Evolutionary conservation across 2,329 filamentous ascomycete species (phyloP), one percentile per base, ranked within the genome.

Genomic region (Trichoderma cornu-damae): DNA sequence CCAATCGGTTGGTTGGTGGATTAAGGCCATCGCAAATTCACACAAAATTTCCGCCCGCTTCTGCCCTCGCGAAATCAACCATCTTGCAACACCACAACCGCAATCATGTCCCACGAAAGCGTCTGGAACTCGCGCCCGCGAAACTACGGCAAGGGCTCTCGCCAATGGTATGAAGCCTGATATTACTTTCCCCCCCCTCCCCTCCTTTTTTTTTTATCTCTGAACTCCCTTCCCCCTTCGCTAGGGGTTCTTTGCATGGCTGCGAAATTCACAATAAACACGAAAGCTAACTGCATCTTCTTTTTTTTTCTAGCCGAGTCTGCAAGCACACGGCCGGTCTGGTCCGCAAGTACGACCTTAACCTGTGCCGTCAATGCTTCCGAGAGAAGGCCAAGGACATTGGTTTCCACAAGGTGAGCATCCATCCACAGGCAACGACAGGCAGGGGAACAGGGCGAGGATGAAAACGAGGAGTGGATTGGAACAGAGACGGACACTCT

Each of bases 61-160:
- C 48, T 59, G 65, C 65, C 62, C 62, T 68, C 66, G 65, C 67
- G 68, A 72, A 71, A 67, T 69, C 65, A 68, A 68, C 63, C 63
- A 65, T 64, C 66, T 63, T 65, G 65, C 63, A 58, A 58, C 60
- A 60, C 55, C 55, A 56, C 55, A 58, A 70, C 69, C 72, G 74
- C 72, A 73, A 82, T 71, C 69, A 84, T 82, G 81, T 82, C 79
- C 80, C 82, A 83, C 91, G 93, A 97, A 84, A 91, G 88, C 75
- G 91, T 97, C 81, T 99, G 93, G 92, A 96, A 95, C 87, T 96
- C 91, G 74, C 92, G 94, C 78, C 94, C 94, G 75, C 89, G 92
- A 79, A 90, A 79, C 77, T 96, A 95, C 85, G 93, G 93, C 84
- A 96, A 96, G 87, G 93, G 93, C 81, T 82, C 89, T 78, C 89